Percentiles rank a stretch among this genome's conserved stretches.
Evolutionary conservation across 331 rosid species (phyloP).

Genomic region (Stylosanthes scabra): DNA sequence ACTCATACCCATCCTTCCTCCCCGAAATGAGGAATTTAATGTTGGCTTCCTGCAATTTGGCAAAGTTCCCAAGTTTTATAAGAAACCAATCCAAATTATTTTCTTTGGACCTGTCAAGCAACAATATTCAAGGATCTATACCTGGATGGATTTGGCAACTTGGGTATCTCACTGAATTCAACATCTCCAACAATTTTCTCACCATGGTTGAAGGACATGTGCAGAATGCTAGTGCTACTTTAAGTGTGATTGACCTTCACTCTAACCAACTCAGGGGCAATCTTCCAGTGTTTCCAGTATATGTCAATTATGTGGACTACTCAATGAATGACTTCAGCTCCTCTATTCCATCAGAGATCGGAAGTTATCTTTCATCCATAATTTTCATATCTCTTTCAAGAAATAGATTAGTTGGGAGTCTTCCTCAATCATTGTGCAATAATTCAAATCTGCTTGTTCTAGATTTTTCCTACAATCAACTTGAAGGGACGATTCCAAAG

Average conservation of each 20-base stretch:
- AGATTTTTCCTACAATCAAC: slow-evolving; percentile 51
- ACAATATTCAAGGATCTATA: slow-evolving; percentile 37
- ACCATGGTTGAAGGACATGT: slow-evolving; percentile 25
- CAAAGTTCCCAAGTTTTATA: slow-evolving; percentile 41
- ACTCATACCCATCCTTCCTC: neutral
- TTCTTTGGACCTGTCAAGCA: slow-evolving; percentile 47
- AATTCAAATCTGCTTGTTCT: slow-evolving; percentile 44
- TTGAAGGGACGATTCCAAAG: slow-evolving; percentile 41
- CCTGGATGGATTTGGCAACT: slow-evolving; percentile 58
- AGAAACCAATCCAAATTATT: slow-evolving; percentile 7
- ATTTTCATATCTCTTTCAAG: slow-evolving; percentile 47
- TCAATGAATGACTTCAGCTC: slow-evolving; percentile 40
- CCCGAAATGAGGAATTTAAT: neutral
- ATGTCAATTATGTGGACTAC: slow-evolving; percentile 27
- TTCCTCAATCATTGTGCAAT: slow-evolving; percentile 53
- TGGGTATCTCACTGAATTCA: neutral
- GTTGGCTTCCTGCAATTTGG: slow-evolving; percentile 45
- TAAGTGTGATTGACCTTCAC: slow-evolving; percentile 43
- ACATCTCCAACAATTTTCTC: slow-evolving; percentile 42
- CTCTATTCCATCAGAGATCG: slow-evolving; percentile 24
- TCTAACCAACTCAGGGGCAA: slow-evolving; percentile 35
- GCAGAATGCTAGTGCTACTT: fast-evolving
- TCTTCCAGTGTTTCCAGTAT: slow-evolving; percentile 12
- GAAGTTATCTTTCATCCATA: fast-evolving
- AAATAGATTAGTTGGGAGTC: slow-evolving; percentile 32